A percentile compares a stretch with the other conserved stretches of the same genome.
Evolutionary conservation across 2,329 filamentous ascomycete species (phyloP).

Genomic region (Anisogramma anomala): DNA sequence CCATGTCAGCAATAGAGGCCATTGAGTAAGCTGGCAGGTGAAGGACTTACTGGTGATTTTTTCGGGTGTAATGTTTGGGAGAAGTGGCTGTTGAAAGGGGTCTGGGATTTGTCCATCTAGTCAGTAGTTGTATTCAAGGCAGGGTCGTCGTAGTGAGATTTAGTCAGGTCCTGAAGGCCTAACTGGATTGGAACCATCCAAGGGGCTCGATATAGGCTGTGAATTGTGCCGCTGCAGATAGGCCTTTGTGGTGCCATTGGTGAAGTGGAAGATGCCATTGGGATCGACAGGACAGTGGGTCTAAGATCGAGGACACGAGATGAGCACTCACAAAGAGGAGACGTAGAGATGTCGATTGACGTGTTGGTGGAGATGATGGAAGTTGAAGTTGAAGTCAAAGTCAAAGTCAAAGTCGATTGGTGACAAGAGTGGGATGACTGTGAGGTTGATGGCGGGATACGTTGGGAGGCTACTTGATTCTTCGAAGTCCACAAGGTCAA

Average conservation of each 20-base stretch:
- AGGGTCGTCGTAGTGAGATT: background rate
- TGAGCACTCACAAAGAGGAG: too few species aligned
- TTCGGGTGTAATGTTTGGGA: background rate
- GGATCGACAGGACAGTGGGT: too few species aligned
- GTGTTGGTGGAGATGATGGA: too few species aligned
- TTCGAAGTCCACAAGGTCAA: background rate
- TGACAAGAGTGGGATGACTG: background rate
- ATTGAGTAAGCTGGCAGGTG: too few species aligned
- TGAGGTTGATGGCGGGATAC: background rate
- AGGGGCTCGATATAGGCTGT: background rate
- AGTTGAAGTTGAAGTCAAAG: too few species aligned
- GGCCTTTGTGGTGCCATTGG: background rate
- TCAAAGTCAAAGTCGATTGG: too few species aligned
- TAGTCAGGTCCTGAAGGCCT: background rate
- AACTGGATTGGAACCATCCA: background rate
- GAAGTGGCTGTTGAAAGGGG: conserved; percentile 1
- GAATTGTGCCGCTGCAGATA: background rate
- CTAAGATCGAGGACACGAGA: too few species aligned
- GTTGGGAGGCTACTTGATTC: background rate
- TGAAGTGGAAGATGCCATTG: background rate
- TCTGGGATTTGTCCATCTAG: background rate
- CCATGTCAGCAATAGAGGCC: too few species aligned
- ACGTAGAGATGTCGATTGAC: too few species aligned
- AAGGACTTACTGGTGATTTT: conserved; percentile 5
- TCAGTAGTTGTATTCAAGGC: background rate